Conservation (phyloP, 1,284 basidiomycete species). For the Ganoderma resinaceum region DNA sequence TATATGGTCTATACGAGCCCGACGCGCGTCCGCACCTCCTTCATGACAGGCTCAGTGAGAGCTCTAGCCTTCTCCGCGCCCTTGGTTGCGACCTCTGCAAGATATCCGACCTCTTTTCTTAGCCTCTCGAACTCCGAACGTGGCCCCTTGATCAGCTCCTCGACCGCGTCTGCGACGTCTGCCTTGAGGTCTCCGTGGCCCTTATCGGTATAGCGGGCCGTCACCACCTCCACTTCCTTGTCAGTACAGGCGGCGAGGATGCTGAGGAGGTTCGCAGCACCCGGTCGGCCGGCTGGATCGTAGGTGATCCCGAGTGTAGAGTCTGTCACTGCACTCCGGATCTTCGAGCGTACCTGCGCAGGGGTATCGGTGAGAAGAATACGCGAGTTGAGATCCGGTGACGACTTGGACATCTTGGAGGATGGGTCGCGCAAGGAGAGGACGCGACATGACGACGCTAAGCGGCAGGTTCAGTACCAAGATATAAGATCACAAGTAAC, state of each 20-base stretch:
- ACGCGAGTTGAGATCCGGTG: slow-evolving; percentile 80
- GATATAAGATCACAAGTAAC: background rate
- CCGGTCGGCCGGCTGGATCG: slow-evolving; percentile 80
- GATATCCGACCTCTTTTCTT: slow-evolving; percentile 63
- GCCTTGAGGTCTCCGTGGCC: slow-evolving; percentile 77
- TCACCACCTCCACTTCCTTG: slow-evolving; percentile 55
- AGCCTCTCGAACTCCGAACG: slow-evolving; percentile 75
- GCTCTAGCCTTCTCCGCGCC: slow-evolving; percentile 74
- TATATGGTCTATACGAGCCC: slow-evolving; percentile 55
- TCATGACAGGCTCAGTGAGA: slow-evolving; percentile 69
- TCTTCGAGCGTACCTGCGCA: slow-evolving; percentile 70
- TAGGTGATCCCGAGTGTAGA: slow-evolving; percentile 76
- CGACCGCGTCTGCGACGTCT: slow-evolving; percentile 77
- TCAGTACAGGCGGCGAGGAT: slow-evolving; percentile 79
- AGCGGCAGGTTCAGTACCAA: background rate
- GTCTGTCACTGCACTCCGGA: slow-evolving; percentile 88
- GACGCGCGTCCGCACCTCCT: slow-evolving; percentile 68
- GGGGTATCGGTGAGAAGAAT: slow-evolving; percentile 86
- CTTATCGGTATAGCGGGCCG: slow-evolving; percentile 59
- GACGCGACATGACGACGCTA: slow-evolving; percentile 80
- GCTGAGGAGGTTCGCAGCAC: slow-evolving; percentile 83
- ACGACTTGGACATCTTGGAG: slow-evolving; percentile 96
- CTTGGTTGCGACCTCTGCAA: slow-evolving; percentile 66
- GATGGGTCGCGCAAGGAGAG: slow-evolving; percentile 87
- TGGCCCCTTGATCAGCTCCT: slow-evolving; percentile 73